Conservation (phyloP, 2,329 filamentous ascomycete species). For the Ophiocordyceps camponoti-leonardi region DNA sequence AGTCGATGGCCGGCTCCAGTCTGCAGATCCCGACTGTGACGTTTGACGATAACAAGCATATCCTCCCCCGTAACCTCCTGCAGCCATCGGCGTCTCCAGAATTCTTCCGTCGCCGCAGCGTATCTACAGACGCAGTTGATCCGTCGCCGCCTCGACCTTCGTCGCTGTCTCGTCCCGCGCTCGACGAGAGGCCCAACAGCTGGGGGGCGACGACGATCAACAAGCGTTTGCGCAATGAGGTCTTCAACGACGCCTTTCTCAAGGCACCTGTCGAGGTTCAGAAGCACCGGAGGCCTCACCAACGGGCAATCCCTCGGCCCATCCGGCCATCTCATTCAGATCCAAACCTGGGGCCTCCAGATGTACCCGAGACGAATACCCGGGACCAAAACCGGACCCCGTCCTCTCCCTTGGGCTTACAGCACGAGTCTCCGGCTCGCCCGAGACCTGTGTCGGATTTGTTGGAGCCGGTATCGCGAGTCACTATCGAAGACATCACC, state of each 20-base stretch:
- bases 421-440: conserved; percentile 11
- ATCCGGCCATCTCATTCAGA: conserved; percentile 29
- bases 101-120: conserved; percentile 14
- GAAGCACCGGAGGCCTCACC: conserved; percentile 54
- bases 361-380: background rate
- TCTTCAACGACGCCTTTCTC: conserved; percentile 81
- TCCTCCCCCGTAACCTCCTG: conserved; percentile 73
- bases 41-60: conserved; percentile 86
- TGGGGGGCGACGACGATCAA: conserved; percentile 94
- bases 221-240: conserved; percentile 70
- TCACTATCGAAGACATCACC: conserved; percentile 34
- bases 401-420: background rate
- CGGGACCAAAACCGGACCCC: background rate
- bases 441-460: conserved; percentile 11
- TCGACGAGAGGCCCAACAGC: conserved; percentile 43
- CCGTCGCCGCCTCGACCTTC: background rate
- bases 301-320: conserved; percentile 44
- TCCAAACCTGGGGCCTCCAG: conserved; percentile 13
- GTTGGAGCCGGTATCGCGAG: conserved; percentile 5
- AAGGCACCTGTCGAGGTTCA: conserved; percentile 71
- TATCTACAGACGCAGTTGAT: conserved; percentile 7
- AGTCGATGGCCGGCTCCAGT: conserved; percentile 52
- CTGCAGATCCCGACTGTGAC: conserved; percentile 74
- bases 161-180: conserved; percentile 14
- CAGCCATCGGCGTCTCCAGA: conserved; percentile 31